These are phyloP conservation scores for Diaporthe sp. DNA, from an alignment of 2,329 filamentous ascomycete species.

Conservation along the genomic window DNA sequence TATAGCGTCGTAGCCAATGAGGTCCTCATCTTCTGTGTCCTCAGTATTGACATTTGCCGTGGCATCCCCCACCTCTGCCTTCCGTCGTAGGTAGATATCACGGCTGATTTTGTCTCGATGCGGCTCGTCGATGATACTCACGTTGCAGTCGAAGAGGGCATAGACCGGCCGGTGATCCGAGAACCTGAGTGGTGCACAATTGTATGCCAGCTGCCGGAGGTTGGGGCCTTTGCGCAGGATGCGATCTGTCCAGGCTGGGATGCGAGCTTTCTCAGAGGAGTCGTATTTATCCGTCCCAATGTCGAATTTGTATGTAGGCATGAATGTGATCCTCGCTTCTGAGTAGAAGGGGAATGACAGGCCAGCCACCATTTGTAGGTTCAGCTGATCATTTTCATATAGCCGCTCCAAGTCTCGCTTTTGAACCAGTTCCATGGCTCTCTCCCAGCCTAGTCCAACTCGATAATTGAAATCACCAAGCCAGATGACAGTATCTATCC, in stretches of 20 bases:
- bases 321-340: constrained; percentile 87
- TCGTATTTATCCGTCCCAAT: constrained; percentile 90
- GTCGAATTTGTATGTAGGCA: constrained; percentile 96
- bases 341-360: constrained; percentile 92
- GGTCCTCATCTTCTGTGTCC: constrained; percentile 80
- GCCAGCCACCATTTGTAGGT: constrained; percentile 95
- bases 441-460: constrained; percentile 85
- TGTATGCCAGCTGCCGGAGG: constrained; percentile 84
- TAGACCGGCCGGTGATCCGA: constrained; percentile 98
- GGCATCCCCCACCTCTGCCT: constrained; percentile 72
- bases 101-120: constrained; percentile 78
- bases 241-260: constrained; percentile 97
- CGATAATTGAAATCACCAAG: constrained; percentile 98
- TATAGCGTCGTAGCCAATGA: constrained; percentile 84
- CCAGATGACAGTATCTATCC: constrained; percentile 82
- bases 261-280: constrained; percentile 93
- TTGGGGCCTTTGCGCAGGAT: constrained; percentile 88
- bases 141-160: constrained; percentile 85
- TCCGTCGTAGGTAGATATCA: constrained; percentile 78
- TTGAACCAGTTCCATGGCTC: constrained; percentile 78
- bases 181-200: constrained; percentile 83
- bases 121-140: constrained; percentile 82
- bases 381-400: constrained; percentile 95
- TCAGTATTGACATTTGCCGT: constrained; percentile 65
- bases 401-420: constrained; percentile 79